A percentile compares a stretch with the other conserved stretches of the same genome.
Conservation (phyloP, 2,329 filamentous ascomycete genomes). For the Paecilomyces formosus region DNA sequence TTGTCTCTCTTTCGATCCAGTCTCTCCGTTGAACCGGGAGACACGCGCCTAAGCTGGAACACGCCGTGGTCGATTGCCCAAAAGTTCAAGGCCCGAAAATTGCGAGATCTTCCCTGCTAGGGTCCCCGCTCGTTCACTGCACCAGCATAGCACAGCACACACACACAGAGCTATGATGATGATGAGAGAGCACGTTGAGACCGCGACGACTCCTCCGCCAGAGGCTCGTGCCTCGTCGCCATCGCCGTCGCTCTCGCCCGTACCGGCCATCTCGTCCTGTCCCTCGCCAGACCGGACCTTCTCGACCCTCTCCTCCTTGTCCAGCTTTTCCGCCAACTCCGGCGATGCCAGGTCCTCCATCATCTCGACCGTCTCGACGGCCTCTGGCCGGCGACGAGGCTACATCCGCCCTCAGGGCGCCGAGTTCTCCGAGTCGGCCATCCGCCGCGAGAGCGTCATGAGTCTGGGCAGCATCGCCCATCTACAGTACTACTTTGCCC, state of each 20-base stretch:
- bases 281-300: slow-evolving; percentile 38
- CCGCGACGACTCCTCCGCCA: slow-evolving; percentile 12
- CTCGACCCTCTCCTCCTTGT: slow-evolving; percentile 39
- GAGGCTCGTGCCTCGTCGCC: slow-evolving; percentile 27
- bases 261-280: slow-evolving; percentile 37
- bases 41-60: neutral
- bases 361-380: slow-evolving; percentile 22
- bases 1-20: neutral
- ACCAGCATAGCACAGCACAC: too few relatives aligned
- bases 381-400: slow-evolving; percentile 56
- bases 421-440: slow-evolving; percentile 83
- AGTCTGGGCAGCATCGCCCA: slow-evolving; percentile 94
- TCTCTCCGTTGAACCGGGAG: neutral
- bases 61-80: neutral
- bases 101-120: neutral
- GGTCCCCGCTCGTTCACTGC: neutral
- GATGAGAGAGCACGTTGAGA: slow-evolving; percentile 8
- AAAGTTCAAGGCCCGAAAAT: neutral
- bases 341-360: slow-evolving; percentile 33
- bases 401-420: slow-evolving; percentile 84
- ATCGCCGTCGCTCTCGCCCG: slow-evolving; percentile 34
- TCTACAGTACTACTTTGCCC: slow-evolving; percentile 95
- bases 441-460: slow-evolving; percentile 88
- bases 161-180: slow-evolving; percentile 2
- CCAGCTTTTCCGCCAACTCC: slow-evolving; percentile 37